phyloP scores from a whole-genome alignment of 2,329 filamentous ascomycete genomes.

The Sarocladium kiliense region DNA sequence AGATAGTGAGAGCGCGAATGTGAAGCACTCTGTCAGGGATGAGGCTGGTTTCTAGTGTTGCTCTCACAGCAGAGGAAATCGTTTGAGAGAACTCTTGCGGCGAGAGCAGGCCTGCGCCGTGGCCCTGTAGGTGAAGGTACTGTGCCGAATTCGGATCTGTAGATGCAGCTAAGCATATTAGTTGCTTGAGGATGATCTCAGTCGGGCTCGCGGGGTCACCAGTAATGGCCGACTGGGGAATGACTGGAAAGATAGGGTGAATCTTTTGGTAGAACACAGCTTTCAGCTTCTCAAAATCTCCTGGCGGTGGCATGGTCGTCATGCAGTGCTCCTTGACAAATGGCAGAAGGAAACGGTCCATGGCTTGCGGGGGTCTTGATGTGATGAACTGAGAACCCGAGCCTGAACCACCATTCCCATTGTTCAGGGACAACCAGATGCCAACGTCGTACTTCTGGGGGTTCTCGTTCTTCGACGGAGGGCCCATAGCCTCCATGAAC shows the following conservation, averaged over 20 bases:
- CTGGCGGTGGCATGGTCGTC: conserved; percentile 39
- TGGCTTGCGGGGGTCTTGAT: conserved; percentile 30
- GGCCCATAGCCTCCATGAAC: conserved; percentile 48
- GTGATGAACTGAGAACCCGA: conserved; percentile 29
- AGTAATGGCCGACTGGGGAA: conserved; percentile 32
- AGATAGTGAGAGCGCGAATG: conserved; percentile 47
- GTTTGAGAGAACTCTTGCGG: conserved; percentile 43
- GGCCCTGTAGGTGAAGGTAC: conserved; percentile 39
- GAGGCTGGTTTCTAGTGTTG: conserved; percentile 47
- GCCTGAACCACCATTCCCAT: conserved; percentile 17
- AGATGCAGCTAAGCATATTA: conserved; percentile 50
- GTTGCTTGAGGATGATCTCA: conserved; percentile 44
- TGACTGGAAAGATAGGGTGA: conserved; percentile 49
- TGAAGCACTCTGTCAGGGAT: conserved; percentile 50
- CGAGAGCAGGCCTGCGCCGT: conserved; percentile 31
- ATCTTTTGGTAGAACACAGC: conserved; percentile 46
- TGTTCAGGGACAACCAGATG: conserved; percentile 43
- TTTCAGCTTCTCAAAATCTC: conserved; percentile 40
- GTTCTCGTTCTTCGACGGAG: conserved; percentile 23
- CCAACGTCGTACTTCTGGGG: conserved; percentile 50
- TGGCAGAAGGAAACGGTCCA: conserved; percentile 34
- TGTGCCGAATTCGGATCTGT: conserved; percentile 40
- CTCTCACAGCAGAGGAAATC: conserved; percentile 42
- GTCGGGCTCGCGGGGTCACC: conserved; percentile 26
- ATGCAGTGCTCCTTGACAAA: conserved; percentile 42